A percentile compares a stretch with the other conserved stretches of the same genome.
Conservation (phyloP, 1,139 yeast genomes). For the Debaryomycetaceae sp. region DNA sequence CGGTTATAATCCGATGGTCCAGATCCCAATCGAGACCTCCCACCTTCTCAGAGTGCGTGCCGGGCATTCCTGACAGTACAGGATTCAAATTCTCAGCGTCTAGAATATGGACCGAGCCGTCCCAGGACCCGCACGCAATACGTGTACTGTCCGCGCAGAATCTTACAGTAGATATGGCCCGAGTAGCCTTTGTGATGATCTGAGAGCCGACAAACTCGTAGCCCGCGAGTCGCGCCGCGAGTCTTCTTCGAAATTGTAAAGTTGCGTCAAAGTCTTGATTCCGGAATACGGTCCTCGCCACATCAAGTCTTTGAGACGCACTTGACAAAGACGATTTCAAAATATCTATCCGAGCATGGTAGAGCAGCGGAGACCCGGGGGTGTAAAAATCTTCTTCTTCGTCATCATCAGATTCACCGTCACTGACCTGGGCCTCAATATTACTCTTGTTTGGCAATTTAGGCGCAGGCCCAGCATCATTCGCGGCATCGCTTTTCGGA, state of each 20-base stretch:
- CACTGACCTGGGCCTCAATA: too few species aligned
- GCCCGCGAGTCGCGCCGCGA: conserved; percentile 24
- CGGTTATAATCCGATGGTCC: conserved; percentile 26
- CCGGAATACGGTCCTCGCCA: conserved; percentile 11
- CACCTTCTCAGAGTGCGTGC: conserved; percentile 47
- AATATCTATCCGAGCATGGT: conserved; percentile 41
- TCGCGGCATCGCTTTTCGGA: not conserved
- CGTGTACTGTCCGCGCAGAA: conserved; percentile 23
- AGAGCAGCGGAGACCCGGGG: conserved; percentile 56
- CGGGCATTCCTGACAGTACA: conserved; percentile 13
- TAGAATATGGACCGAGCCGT: conserved; percentile 54
- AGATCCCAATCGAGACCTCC: conserved; percentile 60
- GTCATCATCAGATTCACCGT: conserved; percentile 6
- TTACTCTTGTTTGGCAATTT: not conserved
- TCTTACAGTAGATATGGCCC: conserved; percentile 58
- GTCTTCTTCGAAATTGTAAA: conserved; percentile 34
- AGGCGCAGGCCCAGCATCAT: not conserved
- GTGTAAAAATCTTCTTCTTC: conserved; percentile 56
- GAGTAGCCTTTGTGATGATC: conserved; percentile 39
- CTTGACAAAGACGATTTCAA: conserved; percentile 38
- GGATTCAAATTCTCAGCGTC: conserved; percentile 25
- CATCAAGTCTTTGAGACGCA: conserved; percentile 32
- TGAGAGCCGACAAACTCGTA: conserved; percentile 59
- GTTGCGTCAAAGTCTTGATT: conserved; percentile 17
- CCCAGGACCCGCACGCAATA: conserved; percentile 77